Percentiles rank a stretch among this genome's conserved stretches.
Evolutionary conservation across 1,284 basidiomycete species (phyloP).

Genomic region (Naganishia sp.): DNA sequence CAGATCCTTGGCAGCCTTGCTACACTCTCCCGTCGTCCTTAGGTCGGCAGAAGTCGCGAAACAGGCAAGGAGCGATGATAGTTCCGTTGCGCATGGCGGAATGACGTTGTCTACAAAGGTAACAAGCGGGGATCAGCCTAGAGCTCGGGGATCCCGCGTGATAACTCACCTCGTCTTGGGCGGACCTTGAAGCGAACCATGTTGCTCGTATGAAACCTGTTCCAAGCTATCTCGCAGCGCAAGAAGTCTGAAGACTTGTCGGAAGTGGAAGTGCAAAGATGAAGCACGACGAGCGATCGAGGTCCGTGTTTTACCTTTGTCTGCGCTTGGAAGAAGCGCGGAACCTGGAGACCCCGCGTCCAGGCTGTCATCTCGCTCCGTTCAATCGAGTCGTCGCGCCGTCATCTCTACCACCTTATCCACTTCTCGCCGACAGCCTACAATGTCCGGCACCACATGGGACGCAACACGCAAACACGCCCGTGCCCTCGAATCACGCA

Average conservation of each 20-base stretch:
- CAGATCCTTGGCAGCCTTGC: slow-evolving; percentile 29
- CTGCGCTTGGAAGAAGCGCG: slow-evolving; percentile 17
- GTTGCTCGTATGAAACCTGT: too few relatives aligned
- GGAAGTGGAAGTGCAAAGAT: too few relatives aligned
- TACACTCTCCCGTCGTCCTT: slow-evolving; percentile 26
- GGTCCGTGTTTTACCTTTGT: slow-evolving; percentile 10
- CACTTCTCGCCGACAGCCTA: not conserved
- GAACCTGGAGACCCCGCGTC: slow-evolving; percentile 23
- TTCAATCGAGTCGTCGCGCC: not conserved
- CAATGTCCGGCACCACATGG: slow-evolving; percentile 48
- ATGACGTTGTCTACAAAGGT: slow-evolving; percentile 21
- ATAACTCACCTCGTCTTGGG: slow-evolving; percentile 29
- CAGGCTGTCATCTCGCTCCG: not conserved
- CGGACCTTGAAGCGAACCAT: slow-evolving; percentile 35
- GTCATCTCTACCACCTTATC: not conserved
- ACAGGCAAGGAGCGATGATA: slow-evolving; percentile 33
- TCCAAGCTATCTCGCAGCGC: too few relatives aligned
- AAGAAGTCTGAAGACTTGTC: too few relatives aligned
- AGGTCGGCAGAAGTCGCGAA: slow-evolving; percentile 34
- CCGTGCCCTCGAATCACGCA: slow-evolving; percentile 83
- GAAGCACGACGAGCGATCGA: slow-evolving; percentile 8
- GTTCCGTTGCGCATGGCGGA: slow-evolving; percentile 32
- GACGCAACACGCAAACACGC: slow-evolving; percentile 73
- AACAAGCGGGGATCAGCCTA: not conserved
- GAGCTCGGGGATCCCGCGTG: too few relatives aligned